phyloP scores from a whole-genome alignment of 148 eudicot genomes.

The Rhododendron kiyosumense region DNA sequence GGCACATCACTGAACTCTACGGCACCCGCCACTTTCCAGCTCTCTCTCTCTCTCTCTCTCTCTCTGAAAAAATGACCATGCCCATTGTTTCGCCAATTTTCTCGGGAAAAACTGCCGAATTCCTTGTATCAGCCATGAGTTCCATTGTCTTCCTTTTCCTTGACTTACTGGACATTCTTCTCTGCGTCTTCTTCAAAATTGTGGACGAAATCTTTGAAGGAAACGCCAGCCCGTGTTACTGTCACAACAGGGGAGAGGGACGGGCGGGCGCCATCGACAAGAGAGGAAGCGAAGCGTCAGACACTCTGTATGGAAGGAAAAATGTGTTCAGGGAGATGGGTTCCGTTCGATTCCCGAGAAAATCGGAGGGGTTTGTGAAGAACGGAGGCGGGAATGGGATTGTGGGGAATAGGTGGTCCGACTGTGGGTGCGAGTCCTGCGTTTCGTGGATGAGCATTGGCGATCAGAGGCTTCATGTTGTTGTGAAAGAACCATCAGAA shows the following conservation, averaged over 20 bases:
- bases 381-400: background rate
- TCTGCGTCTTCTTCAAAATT: constrained; percentile 43
- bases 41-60: background rate
- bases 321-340: constrained; percentile 46
- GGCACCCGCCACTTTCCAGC: background rate
- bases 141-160: constrained; percentile 38
- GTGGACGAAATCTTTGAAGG: constrained; percentile 54
- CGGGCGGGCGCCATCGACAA: background rate
- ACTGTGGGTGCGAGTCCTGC: constrained; percentile 71
- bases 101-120: constrained; percentile 13
- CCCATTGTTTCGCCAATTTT: background rate
- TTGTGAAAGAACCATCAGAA: constrained; percentile 38
- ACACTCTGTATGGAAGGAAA: constrained; percentile 47
- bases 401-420: constrained; percentile 55
- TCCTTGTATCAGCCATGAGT: constrained; percentile 10
- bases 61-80: background rate
- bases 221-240: constrained; percentile 39
- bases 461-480: constrained; percentile 60
- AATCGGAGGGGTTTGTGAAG: background rate
- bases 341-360: constrained; percentile 12
- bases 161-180: constrained; percentile 48
- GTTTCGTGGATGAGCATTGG: constrained; percentile 42
- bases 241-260: constrained; percentile 14
- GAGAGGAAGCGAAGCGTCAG: background rate
- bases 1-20: background rate